Evolutionary conservation across 179 eudicot species (phyloP).

Genomic region (Beta lomatogona): DNA sequence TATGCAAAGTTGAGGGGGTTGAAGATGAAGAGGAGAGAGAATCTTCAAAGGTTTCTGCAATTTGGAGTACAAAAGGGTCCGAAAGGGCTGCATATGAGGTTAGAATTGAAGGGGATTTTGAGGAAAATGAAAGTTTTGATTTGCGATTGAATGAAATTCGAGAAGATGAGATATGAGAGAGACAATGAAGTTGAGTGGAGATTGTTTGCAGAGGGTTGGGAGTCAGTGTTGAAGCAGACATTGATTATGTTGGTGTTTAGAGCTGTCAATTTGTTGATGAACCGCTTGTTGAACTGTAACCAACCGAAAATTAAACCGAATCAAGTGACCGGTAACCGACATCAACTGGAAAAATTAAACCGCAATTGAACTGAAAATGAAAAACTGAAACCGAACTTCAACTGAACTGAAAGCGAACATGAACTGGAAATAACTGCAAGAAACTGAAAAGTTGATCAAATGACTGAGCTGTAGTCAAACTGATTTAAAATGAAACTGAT

Average conservation of each 20-base stretch:
- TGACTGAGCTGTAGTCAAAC: no score
- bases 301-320: no score
- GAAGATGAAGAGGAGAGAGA: conserved; percentile 48
- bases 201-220: conserved; percentile 29
- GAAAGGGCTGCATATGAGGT: conserved; percentile 52
- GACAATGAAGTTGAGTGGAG: conserved; percentile 7
- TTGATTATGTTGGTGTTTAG: conserved; percentile 19
- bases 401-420: no score
- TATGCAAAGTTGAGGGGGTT: conserved; percentile 56
- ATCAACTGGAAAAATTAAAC: no score
- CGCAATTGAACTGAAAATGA: no score
- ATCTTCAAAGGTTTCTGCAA: conserved; percentile 95
- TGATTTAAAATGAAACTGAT: no score
- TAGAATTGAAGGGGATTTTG: conserved; percentile 28
- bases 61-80: conserved; percentile 88
- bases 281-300: no score
- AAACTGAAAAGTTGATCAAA: no score
- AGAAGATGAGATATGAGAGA: conserved; percentile 11
- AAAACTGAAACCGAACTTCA: no score
- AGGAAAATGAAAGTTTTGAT: conserved; percentile 18
- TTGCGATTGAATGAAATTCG: conserved; percentile 27
- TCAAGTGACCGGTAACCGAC: no score
- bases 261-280: no score
- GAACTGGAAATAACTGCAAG: no score
- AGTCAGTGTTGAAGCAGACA: conserved; percentile 52